Conservation (phyloP, 495 filamentous ascomycete species). For the Aspergillus sclerotioniger region DNA sequence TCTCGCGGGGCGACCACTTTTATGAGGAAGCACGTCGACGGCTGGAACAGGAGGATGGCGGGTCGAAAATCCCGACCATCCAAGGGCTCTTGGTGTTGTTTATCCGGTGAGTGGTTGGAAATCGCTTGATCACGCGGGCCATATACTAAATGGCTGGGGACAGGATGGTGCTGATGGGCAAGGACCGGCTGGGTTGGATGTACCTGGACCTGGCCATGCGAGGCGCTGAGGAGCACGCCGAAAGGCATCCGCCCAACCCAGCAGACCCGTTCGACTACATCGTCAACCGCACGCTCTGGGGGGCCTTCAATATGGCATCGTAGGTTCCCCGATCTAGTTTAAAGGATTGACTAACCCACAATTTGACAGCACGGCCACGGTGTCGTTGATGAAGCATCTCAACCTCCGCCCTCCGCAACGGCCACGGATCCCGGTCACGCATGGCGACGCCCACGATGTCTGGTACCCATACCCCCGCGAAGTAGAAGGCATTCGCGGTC, state of each 20-base stretch:
- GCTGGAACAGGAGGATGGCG: slow-evolving; percentile 20
- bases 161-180: slow-evolving; percentile 27
- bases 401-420: slow-evolving; percentile 15
- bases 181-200: slow-evolving; percentile 32
- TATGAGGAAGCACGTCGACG: slow-evolving; percentile 25
- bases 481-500: slow-evolving; percentile 22
- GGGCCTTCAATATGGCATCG: slow-evolving; percentile 32
- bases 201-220: slow-evolving; percentile 26
- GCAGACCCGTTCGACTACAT: slow-evolving; percentile 15
- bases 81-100: slow-evolving; percentile 23
- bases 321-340: too few species aligned
- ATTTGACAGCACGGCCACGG: slow-evolving; percentile 21
- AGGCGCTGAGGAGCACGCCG: slow-evolving; percentile 23
- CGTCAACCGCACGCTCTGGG: slow-evolving; percentile 30
- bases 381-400: slow-evolving; percentile 29
- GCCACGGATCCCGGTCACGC: slow-evolving; percentile 14
- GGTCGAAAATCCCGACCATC: slow-evolving; percentile 20
- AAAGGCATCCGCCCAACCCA: slow-evolving; percentile 14
- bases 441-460: slow-evolving; percentile 22
- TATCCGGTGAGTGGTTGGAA: slow-evolving; percentile 13
- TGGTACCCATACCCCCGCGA: slow-evolving; percentile 33
- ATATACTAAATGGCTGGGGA: too few species aligned
- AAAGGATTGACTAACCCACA: slow-evolving; percentile 10
- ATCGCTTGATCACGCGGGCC: too few species aligned
- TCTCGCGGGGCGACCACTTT: slow-evolving; percentile 25